phyloP scores from a whole-genome alignment of 1,139 yeast genomes.

The Magnusiomyces paraingens region DNA sequence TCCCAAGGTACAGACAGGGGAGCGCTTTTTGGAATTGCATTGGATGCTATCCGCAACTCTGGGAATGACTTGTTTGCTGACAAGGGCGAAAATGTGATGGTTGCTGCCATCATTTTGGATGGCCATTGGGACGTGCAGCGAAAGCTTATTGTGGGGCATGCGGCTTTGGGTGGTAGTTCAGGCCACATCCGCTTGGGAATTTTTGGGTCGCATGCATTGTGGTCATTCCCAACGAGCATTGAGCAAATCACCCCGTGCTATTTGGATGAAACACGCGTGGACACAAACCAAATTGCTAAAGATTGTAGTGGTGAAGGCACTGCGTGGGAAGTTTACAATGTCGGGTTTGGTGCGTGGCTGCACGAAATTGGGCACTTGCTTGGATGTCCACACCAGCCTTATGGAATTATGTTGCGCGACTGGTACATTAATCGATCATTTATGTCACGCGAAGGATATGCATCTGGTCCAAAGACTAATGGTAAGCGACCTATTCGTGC shows the following conservation, averaged over 20 bases:
- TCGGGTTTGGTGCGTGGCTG: conserved; percentile 89
- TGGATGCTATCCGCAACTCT: conserved; percentile 54
- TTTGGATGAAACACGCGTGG: conserved; percentile 60
- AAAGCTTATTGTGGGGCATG: conserved; percentile 73
- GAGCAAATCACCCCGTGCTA: conserved; percentile 65
- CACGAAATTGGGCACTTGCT: conserved; percentile 90
- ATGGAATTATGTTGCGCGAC: conserved; percentile 87
- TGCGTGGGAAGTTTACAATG: conserved; percentile 81
- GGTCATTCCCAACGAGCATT: conserved; percentile 78
- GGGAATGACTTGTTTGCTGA: conserved; percentile 49
- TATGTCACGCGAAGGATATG: conserved; percentile 59
- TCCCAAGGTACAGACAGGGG: conserved; percentile 65
- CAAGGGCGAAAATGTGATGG: conserved; percentile 51
- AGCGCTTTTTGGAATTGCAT: conserved; percentile 69
- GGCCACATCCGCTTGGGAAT: conserved; percentile 70
- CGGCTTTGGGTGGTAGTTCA: conserved; percentile 89
- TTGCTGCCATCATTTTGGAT: conserved; percentile 80
- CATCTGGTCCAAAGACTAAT: conserved; percentile 46
- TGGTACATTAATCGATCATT: conserved; percentile 66
- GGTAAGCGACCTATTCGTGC: conserved; percentile 44
- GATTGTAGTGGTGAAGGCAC: conserved; percentile 81
- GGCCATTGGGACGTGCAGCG: conserved; percentile 66
- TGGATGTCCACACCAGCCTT: conserved; percentile 88
- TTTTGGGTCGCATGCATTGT: conserved; percentile 89
- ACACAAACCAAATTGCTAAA: conserved; percentile 71